These are phyloP conservation scores for Fusarium lateritium DNA, from an alignment of 2,329 filamentous ascomycete genomes.

Conservation along the genomic window DNA sequence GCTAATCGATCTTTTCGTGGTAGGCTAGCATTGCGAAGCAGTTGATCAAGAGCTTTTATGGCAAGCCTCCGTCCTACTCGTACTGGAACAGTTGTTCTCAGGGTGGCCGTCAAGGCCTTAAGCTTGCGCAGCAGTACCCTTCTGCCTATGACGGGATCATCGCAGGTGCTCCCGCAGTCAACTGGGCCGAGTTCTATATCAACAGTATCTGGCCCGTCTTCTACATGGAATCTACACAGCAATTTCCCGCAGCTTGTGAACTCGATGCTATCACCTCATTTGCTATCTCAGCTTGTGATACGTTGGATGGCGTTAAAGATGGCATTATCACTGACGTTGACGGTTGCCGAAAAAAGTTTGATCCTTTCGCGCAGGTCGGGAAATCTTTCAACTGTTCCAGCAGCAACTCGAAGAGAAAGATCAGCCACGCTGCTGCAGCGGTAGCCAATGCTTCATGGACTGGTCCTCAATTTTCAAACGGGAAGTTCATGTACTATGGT, in stretches of 20 bases:
- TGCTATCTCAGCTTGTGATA: constrained; percentile 1
- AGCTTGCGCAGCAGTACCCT: constrained; percentile 1
- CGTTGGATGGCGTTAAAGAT: constrained; percentile 1
- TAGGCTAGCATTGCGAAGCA: background rate
- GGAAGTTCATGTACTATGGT: constrained; percentile 21
- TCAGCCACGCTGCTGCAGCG: constrained; percentile 13
- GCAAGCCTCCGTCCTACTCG: no score
- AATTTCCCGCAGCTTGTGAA: constrained; percentile 25
- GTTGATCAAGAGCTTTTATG: background rate
- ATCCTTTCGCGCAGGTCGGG: constrained; percentile 13
- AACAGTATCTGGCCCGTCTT: constrained; percentile 21
- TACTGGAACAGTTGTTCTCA: no score
- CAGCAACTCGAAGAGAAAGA: background rate
- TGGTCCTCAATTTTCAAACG: constrained; percentile 23
- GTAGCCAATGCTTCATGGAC: constrained; percentile 21
- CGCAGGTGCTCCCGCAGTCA: background rate
- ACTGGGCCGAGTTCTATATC: constrained; percentile 9
- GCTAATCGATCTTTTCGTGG: background rate
- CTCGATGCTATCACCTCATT: constrained; percentile 6
- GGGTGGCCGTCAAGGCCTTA: background rate
- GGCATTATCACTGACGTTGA: constrained; percentile 1
- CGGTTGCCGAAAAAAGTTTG: background rate
- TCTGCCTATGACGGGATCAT: constrained; percentile 1
- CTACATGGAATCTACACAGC: constrained; percentile 20
- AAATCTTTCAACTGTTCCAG: constrained; percentile 10